A percentile compares a stretch with the other conserved stretches of the same genome.
These are phyloP conservation scores for Moringa oleifera DNA, from an alignment of 345 rosid species.

Conservation along the genomic window DNA sequence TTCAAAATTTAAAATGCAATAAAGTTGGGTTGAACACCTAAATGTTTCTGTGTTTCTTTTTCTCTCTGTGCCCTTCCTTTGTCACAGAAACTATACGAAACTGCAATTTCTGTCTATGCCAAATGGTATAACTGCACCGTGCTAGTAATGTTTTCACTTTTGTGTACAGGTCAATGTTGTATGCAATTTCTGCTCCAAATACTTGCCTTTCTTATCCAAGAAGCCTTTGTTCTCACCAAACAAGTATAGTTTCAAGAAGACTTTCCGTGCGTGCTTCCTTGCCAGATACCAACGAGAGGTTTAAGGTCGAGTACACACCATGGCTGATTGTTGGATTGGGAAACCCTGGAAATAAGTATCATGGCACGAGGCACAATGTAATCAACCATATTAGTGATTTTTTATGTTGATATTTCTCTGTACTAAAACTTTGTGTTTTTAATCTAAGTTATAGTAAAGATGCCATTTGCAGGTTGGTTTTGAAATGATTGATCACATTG, in stretches of 20 bases:
- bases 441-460: not conserved
- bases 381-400: not conserved
- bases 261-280: slow-evolving; percentile 41
- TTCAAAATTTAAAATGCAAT: no score
- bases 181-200: slow-evolving; percentile 45
- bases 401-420: not conserved
- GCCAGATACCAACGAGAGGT: slow-evolving; percentile 29
- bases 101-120: no score
- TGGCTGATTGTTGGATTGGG: slow-evolving; percentile 96
- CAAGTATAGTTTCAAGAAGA: slow-evolving; percentile 27
- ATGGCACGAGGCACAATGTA: slow-evolving; percentile 97
- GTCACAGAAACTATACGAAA: no score
- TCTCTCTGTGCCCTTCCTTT: not conserved
- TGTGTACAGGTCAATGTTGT: slow-evolving; percentile 54
- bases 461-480: slow-evolving; percentile 68
- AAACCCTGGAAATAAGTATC: slow-evolving; percentile 90
- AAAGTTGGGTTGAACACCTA: no score
- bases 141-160: no score
- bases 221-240: slow-evolving; percentile 24
- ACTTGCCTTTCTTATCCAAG: slow-evolving; percentile 32
- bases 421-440: not conserved
- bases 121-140: no score
- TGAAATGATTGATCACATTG: slow-evolving; percentile 74
- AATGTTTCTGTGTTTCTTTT: not conserved
- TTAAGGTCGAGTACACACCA: slow-evolving; percentile 73